Evolutionary conservation across 495 filamentous ascomycete species (phyloP).

Genomic region (Lasiosphaeria miniovina): DNA sequence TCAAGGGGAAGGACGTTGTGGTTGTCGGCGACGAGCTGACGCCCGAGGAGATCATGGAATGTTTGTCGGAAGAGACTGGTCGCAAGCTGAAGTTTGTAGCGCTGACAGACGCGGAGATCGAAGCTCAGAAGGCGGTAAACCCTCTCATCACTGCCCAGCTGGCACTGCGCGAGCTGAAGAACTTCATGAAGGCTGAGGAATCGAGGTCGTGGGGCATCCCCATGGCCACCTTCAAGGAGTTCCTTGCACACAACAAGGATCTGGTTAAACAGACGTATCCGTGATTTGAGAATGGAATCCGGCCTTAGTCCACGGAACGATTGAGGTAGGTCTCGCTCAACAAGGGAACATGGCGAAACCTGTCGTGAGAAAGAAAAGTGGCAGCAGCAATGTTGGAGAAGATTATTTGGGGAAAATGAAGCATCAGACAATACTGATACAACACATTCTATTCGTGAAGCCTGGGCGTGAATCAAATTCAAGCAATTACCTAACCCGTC

Average conservation of each 20-base stretch:
- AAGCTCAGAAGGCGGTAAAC: constrained; percentile 24
- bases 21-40: constrained; percentile 39
- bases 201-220: constrained; percentile 27
- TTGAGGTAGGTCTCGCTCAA: no score
- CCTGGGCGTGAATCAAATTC: neutral
- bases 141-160: constrained; percentile 19
- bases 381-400: no score
- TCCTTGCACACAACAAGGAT: constrained; percentile 37
- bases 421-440: no score
- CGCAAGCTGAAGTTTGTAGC: constrained; percentile 31
- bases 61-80: constrained; percentile 17
- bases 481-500: constrained; percentile 2
- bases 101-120: constrained; percentile 40
- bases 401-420: no score
- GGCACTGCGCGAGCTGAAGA: constrained; percentile 29
- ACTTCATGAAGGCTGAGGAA: constrained; percentile 38
- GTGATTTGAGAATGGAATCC: constrained; percentile 17
- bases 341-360: no score
- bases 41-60: constrained; percentile 31
- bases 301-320: no score
- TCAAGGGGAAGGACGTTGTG: constrained; percentile 37
- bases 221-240: constrained; percentile 36
- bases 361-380: no score
- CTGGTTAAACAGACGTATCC: constrained; percentile 24
- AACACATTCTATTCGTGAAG: no score